Evolutionary conservation across 192 early-diverging fungal genomes (phyloP), one percentile per base, ranked within the genome.

Genomic region (Geranomyces michiganensis): DNA sequence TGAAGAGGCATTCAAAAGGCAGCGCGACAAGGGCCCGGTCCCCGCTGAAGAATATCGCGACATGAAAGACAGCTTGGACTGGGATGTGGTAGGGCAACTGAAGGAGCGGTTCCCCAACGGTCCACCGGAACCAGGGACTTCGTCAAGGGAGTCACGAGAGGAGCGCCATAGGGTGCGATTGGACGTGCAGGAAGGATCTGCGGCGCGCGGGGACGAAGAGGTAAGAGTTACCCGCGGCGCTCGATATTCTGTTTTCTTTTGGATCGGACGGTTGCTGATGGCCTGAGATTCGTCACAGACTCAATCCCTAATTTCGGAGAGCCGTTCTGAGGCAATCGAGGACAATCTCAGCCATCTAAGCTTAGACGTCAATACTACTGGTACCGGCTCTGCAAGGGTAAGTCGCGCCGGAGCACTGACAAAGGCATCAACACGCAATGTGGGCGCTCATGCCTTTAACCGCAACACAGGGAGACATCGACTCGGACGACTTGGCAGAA

Each of bases 361-460:
- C 43, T 67, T 92, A 76, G 91, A 92, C 63, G 91, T 92, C n/a
- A 91, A 92, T 77, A 92, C 91, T 0, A 90, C 90, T 0, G 91
- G 91, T 27, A 92, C 90, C 9, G 90, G 89, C 14, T 91, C 90
- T 31, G 72, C 89, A n/a, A 71, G 87, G 73, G 88, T 90, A 77
- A 46, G 81, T 56, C 7, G 19, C 7, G 4, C 17, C 3, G 51
- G n/a, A 3, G 51, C 15, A 3, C 24, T 17, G 36, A 41, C 5
- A 41, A 10, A 3, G 36, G 3, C 36, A 10, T 3, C 10, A 41
- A 41, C 10, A 3, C 36, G 36, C 36, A 10, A 41, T 41, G 36
- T 41, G 36, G 5, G 36, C 36, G 36, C 51, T 53, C 51, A 53
- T 26, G n/a, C 4, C 15, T 3, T 24, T 53, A 7, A 3, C 17